Base-by-base conservation (phyloP, 164 flowering plant genomes). In the Berberis thunbergii region DNA sequence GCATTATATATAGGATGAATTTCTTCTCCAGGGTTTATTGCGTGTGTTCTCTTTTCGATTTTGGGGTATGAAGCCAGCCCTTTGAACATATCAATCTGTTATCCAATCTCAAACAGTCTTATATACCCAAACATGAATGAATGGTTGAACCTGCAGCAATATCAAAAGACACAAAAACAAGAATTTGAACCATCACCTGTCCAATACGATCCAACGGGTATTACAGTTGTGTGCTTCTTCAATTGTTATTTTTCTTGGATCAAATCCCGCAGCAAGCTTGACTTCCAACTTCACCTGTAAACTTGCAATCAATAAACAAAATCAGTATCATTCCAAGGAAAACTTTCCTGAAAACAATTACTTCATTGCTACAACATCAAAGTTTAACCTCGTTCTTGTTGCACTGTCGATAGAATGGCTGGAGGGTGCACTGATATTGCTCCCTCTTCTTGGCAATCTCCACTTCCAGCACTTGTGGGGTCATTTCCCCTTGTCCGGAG, bases 221-320 rank as follows among this genome's bases (percentile, higher is more conserved):
- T 75, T 75, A 2, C 64, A 58, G 10, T 64, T 77, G 55, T 61
- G 75, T 13, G 82, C 82, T 67, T 79, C 79, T 73, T 79, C 73
- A 45, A 79, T 46, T 7, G 82, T 72, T 45, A 77, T 67, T 42
- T 45, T 64, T 41, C 50, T 68, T 7, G 81, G 78, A 66, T 70
- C 56, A 66, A 55, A 75, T 61, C 84, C 84, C 50, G 78, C 82
- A 54, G 77, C 78, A 50, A 79, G 79, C 73, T 76, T 81, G 49
- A 77, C 72, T 67, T 81, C 84, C 70, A 81, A 64, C 63, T 75
- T 81, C 73, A 81, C 84, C 81, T 78, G 71, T 64, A 72, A 38
- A 65, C 39, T 40, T 41, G 11, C 1, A 3, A 40, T 40, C 39
- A 9, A 50, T 5, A 5, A 50, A 57, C 11, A 57, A 40, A 57